Conservation (phyloP, 371 early-diverging fungal species). For the Umbelopsis sp. region DNA sequence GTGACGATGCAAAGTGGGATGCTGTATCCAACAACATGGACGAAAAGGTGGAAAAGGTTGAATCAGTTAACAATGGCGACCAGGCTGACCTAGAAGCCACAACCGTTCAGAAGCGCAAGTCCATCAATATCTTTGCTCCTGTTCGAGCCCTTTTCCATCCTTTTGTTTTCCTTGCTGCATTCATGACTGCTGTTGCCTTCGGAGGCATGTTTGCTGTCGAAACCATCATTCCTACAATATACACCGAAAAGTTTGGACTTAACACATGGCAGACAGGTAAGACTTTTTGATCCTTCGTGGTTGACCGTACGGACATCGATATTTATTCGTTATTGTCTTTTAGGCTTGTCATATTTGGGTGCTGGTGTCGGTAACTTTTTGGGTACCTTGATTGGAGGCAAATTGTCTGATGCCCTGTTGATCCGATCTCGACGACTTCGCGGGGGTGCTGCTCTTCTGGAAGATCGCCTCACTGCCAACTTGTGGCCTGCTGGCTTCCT, state of each 20-base stretch:
- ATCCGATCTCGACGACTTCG: constrained; percentile 30
- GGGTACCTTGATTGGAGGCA: constrained; percentile 41
- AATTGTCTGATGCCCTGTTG: constrained; percentile 40
- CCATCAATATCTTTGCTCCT: constrained; percentile 37
- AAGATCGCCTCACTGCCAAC: constrained; percentile 48
- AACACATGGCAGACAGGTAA: constrained; percentile 51
- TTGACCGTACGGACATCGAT: too few relatives aligned
- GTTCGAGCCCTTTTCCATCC: constrained; percentile 45
- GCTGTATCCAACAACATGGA: constrained; percentile 10
- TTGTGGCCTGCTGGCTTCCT: constrained; percentile 55
- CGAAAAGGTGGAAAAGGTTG: constrained; percentile 20
- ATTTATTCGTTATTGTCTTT: not conserved
- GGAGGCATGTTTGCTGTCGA: constrained; percentile 53
- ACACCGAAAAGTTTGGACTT: constrained; percentile 37
- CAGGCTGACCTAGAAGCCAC: not conserved
- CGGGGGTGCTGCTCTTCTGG: constrained; percentile 34
- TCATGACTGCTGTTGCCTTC: constrained; percentile 52
- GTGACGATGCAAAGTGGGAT: constrained; percentile 40
- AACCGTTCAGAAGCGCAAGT: constrained; percentile 21
- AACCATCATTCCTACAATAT: constrained; percentile 46
- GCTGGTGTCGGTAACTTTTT: constrained; percentile 47
- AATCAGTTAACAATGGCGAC: not conserved
- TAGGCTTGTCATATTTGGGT: constrained; percentile 45
- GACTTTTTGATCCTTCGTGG: not conserved
- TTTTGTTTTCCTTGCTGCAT: constrained; percentile 43